Percentiles rank a stretch among this genome's conserved stretches.
These are phyloP conservation scores for Polytrichum formosum DNA, from an alignment of 225 moss, liverwort and hornwort species.

Conservation along the genomic window DNA sequence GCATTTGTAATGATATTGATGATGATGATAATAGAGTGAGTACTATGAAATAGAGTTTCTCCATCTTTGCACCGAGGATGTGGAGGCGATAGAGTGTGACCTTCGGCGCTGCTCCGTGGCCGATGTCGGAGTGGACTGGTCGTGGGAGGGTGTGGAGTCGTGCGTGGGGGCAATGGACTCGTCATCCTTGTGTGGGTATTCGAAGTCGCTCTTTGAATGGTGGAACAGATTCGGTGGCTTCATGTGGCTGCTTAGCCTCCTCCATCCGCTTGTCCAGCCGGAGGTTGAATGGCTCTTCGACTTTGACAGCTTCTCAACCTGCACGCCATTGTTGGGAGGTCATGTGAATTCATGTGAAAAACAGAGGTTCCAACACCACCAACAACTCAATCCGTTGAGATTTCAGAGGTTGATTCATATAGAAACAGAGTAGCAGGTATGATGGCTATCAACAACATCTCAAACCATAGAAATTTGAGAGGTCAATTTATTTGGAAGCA, in stretches of 20 bases:
- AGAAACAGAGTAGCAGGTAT: too few relatives aligned
- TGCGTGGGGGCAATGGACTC: background rate
- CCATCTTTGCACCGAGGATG: slow-evolving; percentile 11
- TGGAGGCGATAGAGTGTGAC: slow-evolving; percentile 3
- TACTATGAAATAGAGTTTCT: slow-evolving; percentile 13
- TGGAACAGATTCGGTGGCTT: slow-evolving; percentile 1
- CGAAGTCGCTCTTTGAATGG: slow-evolving; percentile 1
- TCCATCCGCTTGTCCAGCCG: slow-evolving; percentile 29
- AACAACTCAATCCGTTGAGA: too few relatives aligned
- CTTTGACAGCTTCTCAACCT: slow-evolving; percentile 48
- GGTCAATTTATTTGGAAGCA: too few relatives aligned
- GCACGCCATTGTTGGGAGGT: background rate
- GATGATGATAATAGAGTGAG: too few relatives aligned
- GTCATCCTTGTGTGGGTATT: background rate
- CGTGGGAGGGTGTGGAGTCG: slow-evolving; percentile 5
- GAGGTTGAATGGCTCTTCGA: slow-evolving; percentile 19
- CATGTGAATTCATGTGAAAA: too few relatives aligned
- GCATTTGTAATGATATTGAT: too few relatives aligned
- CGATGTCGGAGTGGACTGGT: background rate
- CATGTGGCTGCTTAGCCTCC: slow-evolving; percentile 25
- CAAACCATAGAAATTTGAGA: too few relatives aligned
- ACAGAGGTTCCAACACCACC: too few relatives aligned
- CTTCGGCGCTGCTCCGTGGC: slow-evolving; percentile 6
- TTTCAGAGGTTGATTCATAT: too few relatives aligned
- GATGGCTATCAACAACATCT: too few relatives aligned